Evolutionary conservation across 768 basidiomycete genomes (phyloP), one percentile per base, ranked within the genome.

Genomic region (Rubroboletus satanas): DNA sequence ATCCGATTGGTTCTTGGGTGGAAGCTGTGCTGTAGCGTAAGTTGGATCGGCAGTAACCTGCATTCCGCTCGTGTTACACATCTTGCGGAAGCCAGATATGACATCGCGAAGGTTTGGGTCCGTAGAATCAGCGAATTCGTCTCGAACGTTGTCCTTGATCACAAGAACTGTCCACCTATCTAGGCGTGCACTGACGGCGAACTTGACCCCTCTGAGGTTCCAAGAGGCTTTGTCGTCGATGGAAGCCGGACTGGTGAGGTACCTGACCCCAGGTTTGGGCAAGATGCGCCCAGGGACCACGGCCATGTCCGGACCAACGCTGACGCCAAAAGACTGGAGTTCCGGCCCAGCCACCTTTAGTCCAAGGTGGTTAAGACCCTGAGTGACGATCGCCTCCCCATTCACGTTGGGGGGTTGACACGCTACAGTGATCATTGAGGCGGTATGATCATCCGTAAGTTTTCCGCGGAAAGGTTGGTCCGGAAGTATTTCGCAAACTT

Each of bases 51-150:
- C 54, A 28, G 66, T 71, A 23, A 85, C 78, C 7, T 31, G 57
- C 79, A 92, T 87, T 9, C 90, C 90, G 54, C 81, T 82, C 29
- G 55, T 74, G 48, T 64, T 66, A 65, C 90, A 92, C 83, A 85
- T 89, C 2, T 68, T 57, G 33, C 73, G 69, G 60, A 92, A 90
- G 0, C 80, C 85, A 1, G 64, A 58, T 11, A 89, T 68, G 2
- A 74, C 71, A 4, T 55, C 42, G 36, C 53, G 55, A 35, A 92
- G 71, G n/a, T 77, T 75, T 2, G 80, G 80, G 60, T 92, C 90
- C 7, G 70, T 53, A 3, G 75, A 55, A 10, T 75, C 78, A 1
- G 41, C 33, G 59, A 91, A 91, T 62, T 91, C 88, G 41, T 82
- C 80, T n/a, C 80, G 65, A 48, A 76, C 77, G 12, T 78, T 74